Evolutionary conservation across 2,329 filamentous ascomycete genomes (phyloP).

Genomic region (Ramularia endophylla): DNA sequence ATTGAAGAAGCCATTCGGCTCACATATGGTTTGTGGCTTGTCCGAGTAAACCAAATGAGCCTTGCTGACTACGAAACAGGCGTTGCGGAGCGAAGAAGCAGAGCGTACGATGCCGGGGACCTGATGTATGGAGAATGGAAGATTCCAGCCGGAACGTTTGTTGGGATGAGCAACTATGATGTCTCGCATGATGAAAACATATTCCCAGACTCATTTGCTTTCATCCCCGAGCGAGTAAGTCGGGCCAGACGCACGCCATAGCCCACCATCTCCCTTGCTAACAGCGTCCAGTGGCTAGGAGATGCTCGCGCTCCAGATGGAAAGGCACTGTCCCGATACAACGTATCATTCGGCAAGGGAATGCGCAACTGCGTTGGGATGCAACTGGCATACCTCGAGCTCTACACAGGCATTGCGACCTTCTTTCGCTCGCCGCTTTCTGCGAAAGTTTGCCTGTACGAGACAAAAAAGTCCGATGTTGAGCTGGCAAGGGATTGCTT

Average conservation of each 20-base stretch:
- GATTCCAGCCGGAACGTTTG: constrained; percentile 11
- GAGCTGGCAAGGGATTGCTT: constrained; percentile 2
- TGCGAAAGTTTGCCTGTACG: constrained; percentile 1
- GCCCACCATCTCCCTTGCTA: no score
- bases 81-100: neutral
- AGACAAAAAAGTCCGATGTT: constrained; percentile 6
- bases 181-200: constrained; percentile 11
- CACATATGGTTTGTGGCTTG: constrained; percentile 11
- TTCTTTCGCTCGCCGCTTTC: constrained; percentile 8
- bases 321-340: constrained; percentile 8
- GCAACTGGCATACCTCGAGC: constrained; percentile 10
- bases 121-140: constrained; percentile 12
- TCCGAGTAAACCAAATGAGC: neutral
- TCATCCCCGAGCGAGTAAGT: constrained; percentile 9
- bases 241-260: no score
- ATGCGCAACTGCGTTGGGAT: constrained; percentile 11
- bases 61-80: neutral
- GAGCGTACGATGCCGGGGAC: constrained; percentile 8
- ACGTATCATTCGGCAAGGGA: constrained; percentile 10
- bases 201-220: constrained; percentile 12
- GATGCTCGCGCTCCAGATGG: constrained; percentile 9
- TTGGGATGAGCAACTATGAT: constrained; percentile 13
- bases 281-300: constrained; percentile 7
- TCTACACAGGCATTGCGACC: constrained; percentile 7
- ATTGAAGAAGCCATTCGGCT: constrained; percentile 17